Conservation (phyloP, 2,329 filamentous ascomycete genomes). For the Monilinia fructigena region DNA sequence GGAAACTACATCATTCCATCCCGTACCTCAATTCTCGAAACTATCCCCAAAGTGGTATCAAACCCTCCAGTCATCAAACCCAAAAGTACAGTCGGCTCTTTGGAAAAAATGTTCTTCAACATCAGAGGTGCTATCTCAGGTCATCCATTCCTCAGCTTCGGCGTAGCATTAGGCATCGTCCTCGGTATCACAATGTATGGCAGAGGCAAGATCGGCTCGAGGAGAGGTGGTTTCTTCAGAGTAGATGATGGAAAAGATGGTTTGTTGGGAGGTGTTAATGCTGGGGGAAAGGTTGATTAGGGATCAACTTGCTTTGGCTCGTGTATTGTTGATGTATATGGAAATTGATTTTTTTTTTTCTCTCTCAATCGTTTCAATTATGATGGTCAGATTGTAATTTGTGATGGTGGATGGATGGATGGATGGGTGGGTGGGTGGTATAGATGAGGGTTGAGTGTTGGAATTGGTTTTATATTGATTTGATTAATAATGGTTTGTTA, state of each 20-base stretch:
- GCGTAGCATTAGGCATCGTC: constrained; percentile 56
- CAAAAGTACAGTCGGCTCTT: constrained; percentile 72
- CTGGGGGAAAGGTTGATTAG: constrained; percentile 53
- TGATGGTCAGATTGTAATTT: too few relatives aligned
- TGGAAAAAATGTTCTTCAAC: constrained; percentile 71
- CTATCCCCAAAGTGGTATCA: constrained; percentile 50
- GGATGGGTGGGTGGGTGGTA: too few relatives aligned
- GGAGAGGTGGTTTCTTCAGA: constrained; percentile 59
- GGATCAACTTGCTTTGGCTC: too few relatives aligned
- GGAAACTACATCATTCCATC: constrained; percentile 88
- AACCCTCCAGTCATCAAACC: constrained; percentile 63
- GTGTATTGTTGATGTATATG: too few relatives aligned
- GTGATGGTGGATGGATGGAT: too few relatives aligned
- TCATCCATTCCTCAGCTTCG: constrained; percentile 58
- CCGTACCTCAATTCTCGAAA: constrained; percentile 49
- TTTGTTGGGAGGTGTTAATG: constrained; percentile 53
- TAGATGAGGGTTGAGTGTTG: background rate
- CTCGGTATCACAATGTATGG: constrained; percentile 54
- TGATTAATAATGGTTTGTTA: constrained; percentile 10
- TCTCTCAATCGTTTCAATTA: too few relatives aligned
- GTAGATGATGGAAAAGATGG: constrained; percentile 64
- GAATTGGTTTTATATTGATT: constrained; percentile 18
- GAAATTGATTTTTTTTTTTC: too few relatives aligned
- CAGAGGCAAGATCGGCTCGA: constrained; percentile 52
- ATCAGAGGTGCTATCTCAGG: constrained; percentile 57